Conservation (phyloP, 345 rosid species). For the Brassica carinata region DNA sequence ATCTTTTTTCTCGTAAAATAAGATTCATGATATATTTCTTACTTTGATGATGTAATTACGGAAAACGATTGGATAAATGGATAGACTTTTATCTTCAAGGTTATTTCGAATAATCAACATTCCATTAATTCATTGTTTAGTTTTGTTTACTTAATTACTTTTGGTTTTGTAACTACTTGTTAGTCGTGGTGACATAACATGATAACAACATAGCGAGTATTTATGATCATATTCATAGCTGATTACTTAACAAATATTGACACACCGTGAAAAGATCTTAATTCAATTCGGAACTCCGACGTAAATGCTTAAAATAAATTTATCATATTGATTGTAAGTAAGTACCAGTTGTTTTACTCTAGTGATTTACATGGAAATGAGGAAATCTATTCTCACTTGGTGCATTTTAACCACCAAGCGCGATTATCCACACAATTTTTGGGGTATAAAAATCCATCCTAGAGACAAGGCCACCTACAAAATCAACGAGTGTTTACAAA, state of each 20-base stretch:
- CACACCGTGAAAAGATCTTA: background rate
- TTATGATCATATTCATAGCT: background rate
- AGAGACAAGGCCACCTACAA: conserved; percentile 33
- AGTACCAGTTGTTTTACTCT: background rate
- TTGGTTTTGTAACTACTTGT: background rate
- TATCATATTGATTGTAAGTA: background rate
- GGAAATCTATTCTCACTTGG: background rate
- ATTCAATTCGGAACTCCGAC: background rate
- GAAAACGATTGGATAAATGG: conserved; percentile 8
- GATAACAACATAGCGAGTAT: background rate
- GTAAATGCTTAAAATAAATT: background rate
- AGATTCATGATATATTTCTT: conserved; percentile 23
- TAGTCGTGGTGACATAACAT: background rate
- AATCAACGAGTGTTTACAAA: conserved; percentile 12
- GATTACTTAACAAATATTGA: background rate
- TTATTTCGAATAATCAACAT: conserved; percentile 2
- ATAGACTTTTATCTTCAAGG: conserved; percentile 2
- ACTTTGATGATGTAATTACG: conserved; percentile 18
- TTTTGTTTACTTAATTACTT: background rate
- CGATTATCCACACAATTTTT: background rate
- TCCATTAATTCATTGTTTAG: background rate
- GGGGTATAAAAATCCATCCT: background rate
- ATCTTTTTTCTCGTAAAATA: conserved; percentile 4
- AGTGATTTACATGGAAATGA: background rate
- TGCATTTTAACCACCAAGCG: background rate